Base-by-base conservation (phyloP, 768 basidiomycete species). In the Nidularia sp. region DNA sequence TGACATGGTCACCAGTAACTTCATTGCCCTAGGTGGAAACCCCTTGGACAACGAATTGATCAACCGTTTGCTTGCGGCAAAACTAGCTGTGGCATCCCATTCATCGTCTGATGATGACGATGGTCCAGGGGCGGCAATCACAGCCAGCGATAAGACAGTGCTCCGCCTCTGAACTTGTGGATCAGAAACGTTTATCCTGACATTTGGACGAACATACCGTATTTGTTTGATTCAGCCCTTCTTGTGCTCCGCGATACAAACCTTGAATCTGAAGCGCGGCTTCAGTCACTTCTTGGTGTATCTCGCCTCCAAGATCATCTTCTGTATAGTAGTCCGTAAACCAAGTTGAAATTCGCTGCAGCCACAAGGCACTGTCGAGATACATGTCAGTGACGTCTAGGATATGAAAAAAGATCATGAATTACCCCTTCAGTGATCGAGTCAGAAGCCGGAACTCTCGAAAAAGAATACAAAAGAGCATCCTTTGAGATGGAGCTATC, bases 1-100 rank as follows among this genome's bases (percentile, higher is more conserved):
- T 3, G 83, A 86, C 51, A 89, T 71, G 2, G 79, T 65, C 5
- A 90, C 88, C 12, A 90, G 69, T 8, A 90, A 71, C 53, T 83
- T 79, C 57, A 86, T 66, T 3, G 76, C 70, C 54, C 76, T 78
- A 4, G 71, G 64, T 1, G 67, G 54, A 50, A 80, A 76, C 4
- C 77, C 77, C 53, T 72, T 76, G 4, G 69, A 60, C 4, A 83
- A 62, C 3, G 78, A 77, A 8, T 67, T 60, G 8, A 83, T 49
- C 32, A 83, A 59, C 32, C 72, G 61, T 35, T 64, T 57, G 47
- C 72, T 71, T 44, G 69, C 60, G 4, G 61, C 57, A 31, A 81
- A 73, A 10, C 68, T 60, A 8, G 66, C 65, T 4, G 64, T 62
- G 3, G 77, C 59, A 35, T 72, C 67, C 22, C 70, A 53, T 13